Base-by-base conservation (phyloP, 1,284 basidiomycete genomes). In the Pterulicium gracile region DNA sequence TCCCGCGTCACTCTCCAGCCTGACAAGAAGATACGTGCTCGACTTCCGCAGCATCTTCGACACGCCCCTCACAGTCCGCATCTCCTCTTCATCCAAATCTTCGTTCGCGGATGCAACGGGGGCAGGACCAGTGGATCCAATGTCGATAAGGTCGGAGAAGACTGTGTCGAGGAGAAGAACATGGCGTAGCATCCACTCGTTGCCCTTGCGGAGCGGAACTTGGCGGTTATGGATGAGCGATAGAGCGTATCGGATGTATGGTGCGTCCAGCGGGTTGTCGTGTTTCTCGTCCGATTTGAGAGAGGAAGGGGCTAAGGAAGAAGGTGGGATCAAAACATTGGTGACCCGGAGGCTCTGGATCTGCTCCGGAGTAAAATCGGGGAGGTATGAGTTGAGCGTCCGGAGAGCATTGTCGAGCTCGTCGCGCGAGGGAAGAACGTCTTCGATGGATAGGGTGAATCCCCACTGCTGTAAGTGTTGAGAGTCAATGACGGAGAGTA, bases 81-180 rank as follows among this genome's bases (percentile, higher is more conserved):
- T 10, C n/a, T 32, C 27, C 27, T 32, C 27, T n/a, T 32, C 27
- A n/a, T 32, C 27, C 7, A 7, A 7, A 32, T 32, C 27, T 10
- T 32, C n/a, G 10, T 32, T n/a, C 10, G 10, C 27, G 27, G 27
- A n/a, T 7, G 27, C 27, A n/a, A 10, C 27, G 7, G 7, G 27
- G n/a, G 27, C 27, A 7, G 27, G n/a, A 10, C 10, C 7, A 7
- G 7, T n/a, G 10, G n/a, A 7, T 23, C 56, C 55, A n/a, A 59
- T 43, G 27, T 32, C 27, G n/a, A 41, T 7, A 7, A 41, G 39
- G 12, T 41, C 39, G 12, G 10, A 10, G 7, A n/a, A 41, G 39
- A 20, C 39, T 7, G 7, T 17, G 10, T 20, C 27, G 10, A 32
- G 27, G 10, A 32, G 10, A 32, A 32, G 27, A n/a, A 32, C 27